phyloP scores from a whole-genome alignment of 2,329 filamentous ascomycete genomes.

The Fusarium oxysporum region DNA sequence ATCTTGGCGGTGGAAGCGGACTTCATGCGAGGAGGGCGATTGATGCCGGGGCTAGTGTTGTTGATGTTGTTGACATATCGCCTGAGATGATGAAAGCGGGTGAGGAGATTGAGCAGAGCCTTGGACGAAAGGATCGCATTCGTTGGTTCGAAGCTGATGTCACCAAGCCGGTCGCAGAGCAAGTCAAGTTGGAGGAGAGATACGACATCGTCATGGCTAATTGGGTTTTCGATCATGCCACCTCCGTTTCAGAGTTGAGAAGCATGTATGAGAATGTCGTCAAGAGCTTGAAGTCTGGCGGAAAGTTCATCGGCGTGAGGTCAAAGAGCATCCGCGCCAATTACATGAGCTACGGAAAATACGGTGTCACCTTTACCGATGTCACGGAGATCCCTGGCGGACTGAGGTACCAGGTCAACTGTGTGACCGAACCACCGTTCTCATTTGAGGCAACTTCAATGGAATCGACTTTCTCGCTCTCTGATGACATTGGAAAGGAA shows the following conservation, averaged over 20 bases:
- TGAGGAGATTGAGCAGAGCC: not conserved
- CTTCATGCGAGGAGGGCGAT: not conserved
- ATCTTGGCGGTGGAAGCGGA: not conserved
- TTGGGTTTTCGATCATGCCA: slow-evolving; percentile 1
- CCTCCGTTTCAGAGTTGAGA: not conserved
- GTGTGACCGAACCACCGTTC: not conserved
- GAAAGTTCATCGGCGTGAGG: not conserved
- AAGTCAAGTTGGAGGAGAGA: not conserved
- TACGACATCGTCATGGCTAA: slow-evolving; percentile 1
- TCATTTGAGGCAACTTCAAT: not conserved
- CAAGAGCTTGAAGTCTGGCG: not conserved
- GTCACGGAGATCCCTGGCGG: not conserved
- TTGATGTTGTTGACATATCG: not conserved
- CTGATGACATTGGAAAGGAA: not conserved
- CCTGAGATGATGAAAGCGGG: not conserved
- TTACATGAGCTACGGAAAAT: not conserved
- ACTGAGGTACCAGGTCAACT: not conserved
- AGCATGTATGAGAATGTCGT: slow-evolving; percentile 2
- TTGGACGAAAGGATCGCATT: not conserved
- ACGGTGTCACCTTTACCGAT: not conserved
- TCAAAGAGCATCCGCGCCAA: not conserved
- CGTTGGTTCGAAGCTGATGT: not conserved
- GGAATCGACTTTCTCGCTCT: not conserved
- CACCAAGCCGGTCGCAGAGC: not conserved
- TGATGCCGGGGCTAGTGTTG: not conserved